Conservation (phyloP, 2,329 filamentous ascomycete genomes). For the Alternaria atra region DNA sequence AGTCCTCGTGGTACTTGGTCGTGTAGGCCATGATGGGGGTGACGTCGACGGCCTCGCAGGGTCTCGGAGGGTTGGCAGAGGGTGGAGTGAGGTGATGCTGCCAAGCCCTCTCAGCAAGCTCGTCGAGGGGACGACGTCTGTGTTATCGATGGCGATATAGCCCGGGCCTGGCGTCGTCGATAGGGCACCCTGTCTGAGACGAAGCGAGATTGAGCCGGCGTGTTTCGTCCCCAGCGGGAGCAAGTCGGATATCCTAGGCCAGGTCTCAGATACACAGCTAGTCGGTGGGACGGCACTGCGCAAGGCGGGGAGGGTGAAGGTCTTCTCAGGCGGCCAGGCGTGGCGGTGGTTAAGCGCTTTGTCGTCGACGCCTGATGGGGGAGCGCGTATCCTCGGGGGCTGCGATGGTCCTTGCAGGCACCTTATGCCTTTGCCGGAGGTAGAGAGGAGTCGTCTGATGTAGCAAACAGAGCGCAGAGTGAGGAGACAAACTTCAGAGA, state of each 20-base stretch:
- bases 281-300: slow-evolving; percentile 9
- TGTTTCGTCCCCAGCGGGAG: slow-evolving; percentile 38
- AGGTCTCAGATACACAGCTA: slow-evolving; percentile 35
- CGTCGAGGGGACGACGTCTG: slow-evolving; percentile 28
- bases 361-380: slow-evolving; percentile 18
- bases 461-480: background rate
- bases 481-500: background rate
- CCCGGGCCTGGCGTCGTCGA: slow-evolving; percentile 23
- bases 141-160: slow-evolving; percentile 25
- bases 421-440: background rate
- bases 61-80: slow-evolving; percentile 17
- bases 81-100: slow-evolving; percentile 26
- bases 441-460: background rate
- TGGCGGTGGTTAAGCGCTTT: slow-evolving; percentile 22
- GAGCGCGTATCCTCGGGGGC: slow-evolving; percentile 14
- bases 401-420: slow-evolving; percentile 11
- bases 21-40: slow-evolving; percentile 50
- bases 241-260: slow-evolving; percentile 17
- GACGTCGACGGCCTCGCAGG: slow-evolving; percentile 11
- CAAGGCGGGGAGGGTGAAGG: slow-evolving; percentile 14
- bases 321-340: slow-evolving; percentile 11
- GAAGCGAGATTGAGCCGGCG: slow-evolving; percentile 51
- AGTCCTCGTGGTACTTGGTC: slow-evolving; percentile 74
- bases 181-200: slow-evolving; percentile 44
- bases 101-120: slow-evolving; percentile 35